phyloP scores from a whole-genome alignment of 2,329 filamentous ascomycete genomes.

The Cryphonectria parasitica region DNA sequence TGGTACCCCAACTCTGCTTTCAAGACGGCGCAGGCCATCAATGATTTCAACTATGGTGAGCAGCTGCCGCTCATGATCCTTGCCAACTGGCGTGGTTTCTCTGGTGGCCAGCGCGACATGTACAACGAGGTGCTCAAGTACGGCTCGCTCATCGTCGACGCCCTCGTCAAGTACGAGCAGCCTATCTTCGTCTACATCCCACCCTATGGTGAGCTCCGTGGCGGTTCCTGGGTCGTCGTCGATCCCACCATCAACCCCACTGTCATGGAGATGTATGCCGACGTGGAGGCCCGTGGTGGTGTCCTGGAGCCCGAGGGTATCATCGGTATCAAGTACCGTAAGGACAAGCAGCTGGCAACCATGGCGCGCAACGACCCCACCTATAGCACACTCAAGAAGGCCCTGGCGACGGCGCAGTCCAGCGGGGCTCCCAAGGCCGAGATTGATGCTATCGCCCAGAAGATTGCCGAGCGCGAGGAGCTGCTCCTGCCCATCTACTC shows the following conservation, averaged over 20 bases:
- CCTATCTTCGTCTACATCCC: slow-evolving; percentile 99
- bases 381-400: slow-evolving; percentile 83
- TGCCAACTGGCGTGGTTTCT: slow-evolving; percentile 99
- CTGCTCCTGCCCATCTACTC: slow-evolving; percentile 88
- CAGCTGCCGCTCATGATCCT: slow-evolving; percentile 98
- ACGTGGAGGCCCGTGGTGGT: slow-evolving; percentile 92
- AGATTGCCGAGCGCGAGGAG: slow-evolving; percentile 86
- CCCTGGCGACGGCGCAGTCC: slow-evolving; percentile 60
- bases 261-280: slow-evolving; percentile 99
- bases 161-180: slow-evolving; percentile 97
- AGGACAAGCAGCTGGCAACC: slow-evolving; percentile 94
- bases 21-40: slow-evolving; percentile 99
- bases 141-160: slow-evolving; percentile 97
- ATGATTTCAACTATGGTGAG: slow-evolving; percentile 98
- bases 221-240: slow-evolving; percentile 98
- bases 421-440: slow-evolving; percentile 73
- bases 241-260: slow-evolving; percentile 97
- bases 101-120: slow-evolving; percentile 98
- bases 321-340: slow-evolving; percentile 97
- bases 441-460: slow-evolving; percentile 75
- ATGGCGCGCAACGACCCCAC: slow-evolving; percentile 91
- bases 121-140: slow-evolving; percentile 99
- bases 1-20: slow-evolving; percentile 99
- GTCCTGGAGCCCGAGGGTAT: slow-evolving; percentile 98
- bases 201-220: slow-evolving; percentile 92